Conservation (phyloP, 345 rosid genomes). For the Melaleuca alternifolia region DNA sequence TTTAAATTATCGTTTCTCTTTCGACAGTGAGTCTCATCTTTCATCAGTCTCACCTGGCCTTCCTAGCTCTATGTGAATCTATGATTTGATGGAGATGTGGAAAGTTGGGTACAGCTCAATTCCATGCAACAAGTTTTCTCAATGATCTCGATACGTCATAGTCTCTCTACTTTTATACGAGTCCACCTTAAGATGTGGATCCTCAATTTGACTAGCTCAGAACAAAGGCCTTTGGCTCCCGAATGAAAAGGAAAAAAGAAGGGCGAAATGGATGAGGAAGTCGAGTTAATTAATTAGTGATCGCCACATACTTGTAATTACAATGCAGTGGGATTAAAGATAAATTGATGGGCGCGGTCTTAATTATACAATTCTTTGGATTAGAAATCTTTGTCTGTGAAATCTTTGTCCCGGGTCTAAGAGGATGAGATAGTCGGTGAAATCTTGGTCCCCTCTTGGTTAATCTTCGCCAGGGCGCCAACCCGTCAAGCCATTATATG, state of each 20-base stretch:
- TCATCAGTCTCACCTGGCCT: background rate
- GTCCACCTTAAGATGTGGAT: background rate
- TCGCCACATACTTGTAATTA: background rate
- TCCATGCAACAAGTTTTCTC: background rate
- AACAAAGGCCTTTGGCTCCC: background rate
- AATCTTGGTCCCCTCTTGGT: too few relatives aligned
- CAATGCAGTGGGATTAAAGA: too few relatives aligned
- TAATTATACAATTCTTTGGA: too few relatives aligned
- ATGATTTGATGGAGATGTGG: background rate
- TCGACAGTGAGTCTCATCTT: background rate
- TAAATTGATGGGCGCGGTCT: too few relatives aligned
- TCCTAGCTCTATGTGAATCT: background rate
- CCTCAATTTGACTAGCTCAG: background rate
- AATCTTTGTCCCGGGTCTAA: too few relatives aligned
- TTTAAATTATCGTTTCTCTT: background rate
- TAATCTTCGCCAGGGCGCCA: too few relatives aligned
- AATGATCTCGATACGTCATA: background rate
- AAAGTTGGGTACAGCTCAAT: background rate
- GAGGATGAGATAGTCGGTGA: too few relatives aligned
- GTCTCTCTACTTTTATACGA: background rate
- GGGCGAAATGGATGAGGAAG: background rate
- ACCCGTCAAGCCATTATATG: too few relatives aligned
- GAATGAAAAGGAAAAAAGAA: background rate
- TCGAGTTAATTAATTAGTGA: background rate
- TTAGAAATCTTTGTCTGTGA: too few relatives aligned